Conservation (phyloP, 768 basidiomycete species). For the Trametes punicea region DNA sequence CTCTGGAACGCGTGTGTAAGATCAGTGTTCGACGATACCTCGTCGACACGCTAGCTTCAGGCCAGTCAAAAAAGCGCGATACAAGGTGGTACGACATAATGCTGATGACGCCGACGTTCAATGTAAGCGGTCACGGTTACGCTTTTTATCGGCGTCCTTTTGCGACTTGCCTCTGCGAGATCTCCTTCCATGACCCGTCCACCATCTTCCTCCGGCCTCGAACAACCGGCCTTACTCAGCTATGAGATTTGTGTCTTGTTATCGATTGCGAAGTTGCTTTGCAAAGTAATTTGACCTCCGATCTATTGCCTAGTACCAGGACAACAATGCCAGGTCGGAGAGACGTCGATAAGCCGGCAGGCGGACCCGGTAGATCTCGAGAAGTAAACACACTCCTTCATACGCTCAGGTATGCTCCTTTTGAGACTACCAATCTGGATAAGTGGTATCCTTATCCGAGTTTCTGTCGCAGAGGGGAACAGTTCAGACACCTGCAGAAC, state of each 20-base stretch:
- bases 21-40: too few relatives aligned
- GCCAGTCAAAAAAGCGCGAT: too few relatives aligned
- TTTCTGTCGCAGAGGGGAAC: slow-evolving; percentile 54
- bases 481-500: slow-evolving; percentile 65
- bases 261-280: not conserved
- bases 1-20: not conserved
- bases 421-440: not conserved
- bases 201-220: not conserved
- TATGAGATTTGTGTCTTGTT: not conserved
- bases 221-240: not conserved
- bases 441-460: slow-evolving; percentile 6
- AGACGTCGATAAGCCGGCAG: not conserved
- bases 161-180: not conserved
- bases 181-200: not conserved
- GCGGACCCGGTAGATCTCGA: slow-evolving; percentile 1
- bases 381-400: slow-evolving; percentile 50
- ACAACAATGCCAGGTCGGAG: not conserved
- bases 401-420: slow-evolving; percentile 43
- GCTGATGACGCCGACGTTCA: too few relatives aligned
- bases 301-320: not conserved
- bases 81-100: too few relatives aligned
- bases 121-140: not conserved
- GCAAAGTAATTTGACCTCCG: not conserved
- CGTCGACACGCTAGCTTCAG: too few relatives aligned
- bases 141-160: not conserved